Evolutionary conservation across 306 rosid species (phyloP).

Genomic region (Psophocarpus tetragonolobus): DNA sequence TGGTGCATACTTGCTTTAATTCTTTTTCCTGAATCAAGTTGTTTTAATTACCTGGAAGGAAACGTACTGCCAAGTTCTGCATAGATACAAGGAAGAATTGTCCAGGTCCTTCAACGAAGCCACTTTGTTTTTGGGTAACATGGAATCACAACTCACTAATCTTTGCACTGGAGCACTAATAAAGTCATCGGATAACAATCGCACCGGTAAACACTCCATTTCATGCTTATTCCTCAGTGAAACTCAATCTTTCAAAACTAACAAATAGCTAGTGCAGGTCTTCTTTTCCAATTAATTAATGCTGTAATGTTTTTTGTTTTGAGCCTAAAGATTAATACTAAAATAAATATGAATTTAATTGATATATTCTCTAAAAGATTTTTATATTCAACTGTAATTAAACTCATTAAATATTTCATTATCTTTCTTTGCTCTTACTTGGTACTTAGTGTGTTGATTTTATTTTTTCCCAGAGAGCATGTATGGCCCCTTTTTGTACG

Average conservation of each 20-base stretch:
- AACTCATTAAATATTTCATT: no score
- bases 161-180: slow-evolving; percentile 61
- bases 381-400: no score
- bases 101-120: slow-evolving; percentile 70
- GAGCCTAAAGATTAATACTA: background rate
- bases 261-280: background rate
- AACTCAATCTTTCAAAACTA: background rate
- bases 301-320: background rate
- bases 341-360: no score
- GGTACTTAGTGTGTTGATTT: background rate
- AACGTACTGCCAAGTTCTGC: slow-evolving; percentile 60
- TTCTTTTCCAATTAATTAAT: background rate
- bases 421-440: background rate
- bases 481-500: slow-evolving; percentile 23
- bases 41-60: slow-evolving; percentile 43
- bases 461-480: background rate
- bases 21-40: background rate
- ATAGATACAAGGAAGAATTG: slow-evolving; percentile 60
- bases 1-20: background rate
- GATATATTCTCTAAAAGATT: no score
- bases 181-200: slow-evolving; percentile 35
- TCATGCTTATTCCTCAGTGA: background rate
- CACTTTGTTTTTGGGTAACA: slow-evolving; percentile 51
- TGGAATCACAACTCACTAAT: slow-evolving; percentile 60
- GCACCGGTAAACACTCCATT: slow-evolving; percentile 31